Percentiles rank a stretch among this genome's conserved stretches.
phyloP scores from a whole-genome alignment of 2,329 filamentous ascomycete species.

The Nemania sp. region DNA sequence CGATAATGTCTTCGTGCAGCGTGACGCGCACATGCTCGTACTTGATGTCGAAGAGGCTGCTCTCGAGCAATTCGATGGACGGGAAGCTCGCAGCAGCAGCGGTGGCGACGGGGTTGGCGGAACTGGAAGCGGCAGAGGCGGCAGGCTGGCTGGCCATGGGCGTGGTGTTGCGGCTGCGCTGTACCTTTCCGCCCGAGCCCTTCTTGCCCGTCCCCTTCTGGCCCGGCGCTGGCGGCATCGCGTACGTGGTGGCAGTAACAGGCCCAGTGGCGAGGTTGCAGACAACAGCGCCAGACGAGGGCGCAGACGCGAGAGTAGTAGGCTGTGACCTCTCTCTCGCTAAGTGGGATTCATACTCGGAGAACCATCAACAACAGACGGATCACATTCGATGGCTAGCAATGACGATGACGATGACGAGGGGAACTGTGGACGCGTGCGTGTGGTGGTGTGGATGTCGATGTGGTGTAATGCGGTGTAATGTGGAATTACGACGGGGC shows the following conservation, averaged over 20 bases:
- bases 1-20: conserved; percentile 71
- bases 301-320: neutral
- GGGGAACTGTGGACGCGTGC: no score
- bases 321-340: no score
- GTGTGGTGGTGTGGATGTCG: no score
- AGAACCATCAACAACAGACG: neutral
- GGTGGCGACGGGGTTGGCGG: conserved; percentile 7
- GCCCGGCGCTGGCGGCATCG: conserved; percentile 61
- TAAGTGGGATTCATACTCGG: neutral
- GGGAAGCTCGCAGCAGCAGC: conserved; percentile 43
- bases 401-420: no score
- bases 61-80: conserved; percentile 58
- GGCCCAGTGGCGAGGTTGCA: neutral
- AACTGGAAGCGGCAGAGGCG: neutral
- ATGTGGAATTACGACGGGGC: no score
- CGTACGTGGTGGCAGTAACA: no score
- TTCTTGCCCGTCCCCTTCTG: conserved; percentile 70
- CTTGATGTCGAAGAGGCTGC: conserved; percentile 68
- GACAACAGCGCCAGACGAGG: neutral
- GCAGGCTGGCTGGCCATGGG: conserved; percentile 58
- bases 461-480: no score
- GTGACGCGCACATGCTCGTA: conserved; percentile 62
- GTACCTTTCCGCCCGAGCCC: conserved; percentile 62
- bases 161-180: conserved; percentile 77
- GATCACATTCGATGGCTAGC: no score